A percentile compares a stretch with the other conserved stretches of the same genome.
These are phyloP conservation scores for Aspergillus panamensis DNA, from an alignment of 495 filamentous ascomycete genomes.

Conservation along the genomic window DNA sequence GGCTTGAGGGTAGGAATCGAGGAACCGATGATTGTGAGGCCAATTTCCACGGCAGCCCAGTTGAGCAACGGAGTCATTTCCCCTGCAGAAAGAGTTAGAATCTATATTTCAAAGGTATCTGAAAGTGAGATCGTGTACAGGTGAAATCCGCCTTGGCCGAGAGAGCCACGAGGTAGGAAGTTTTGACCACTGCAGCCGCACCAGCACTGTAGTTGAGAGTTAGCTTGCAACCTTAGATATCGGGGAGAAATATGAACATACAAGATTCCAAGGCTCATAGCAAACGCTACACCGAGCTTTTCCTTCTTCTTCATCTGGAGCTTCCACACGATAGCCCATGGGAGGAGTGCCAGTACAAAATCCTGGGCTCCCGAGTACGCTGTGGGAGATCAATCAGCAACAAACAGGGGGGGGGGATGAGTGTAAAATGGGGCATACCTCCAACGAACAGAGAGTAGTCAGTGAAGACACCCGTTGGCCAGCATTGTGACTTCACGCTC, in stretches of 20 bases:
- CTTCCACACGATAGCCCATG: constrained; percentile 26
- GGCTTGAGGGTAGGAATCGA: constrained; percentile 25
- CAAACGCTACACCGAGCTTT: constrained; percentile 24
- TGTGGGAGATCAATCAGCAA: not conserved
- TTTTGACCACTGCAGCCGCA: constrained; percentile 26
- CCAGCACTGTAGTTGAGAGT: constrained; percentile 16
- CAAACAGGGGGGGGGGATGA: not conserved
- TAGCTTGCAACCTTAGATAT: not conserved
- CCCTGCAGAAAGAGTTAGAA: constrained; percentile 11
- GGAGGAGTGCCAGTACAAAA: constrained; percentile 26
- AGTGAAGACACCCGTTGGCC: constrained; percentile 21
- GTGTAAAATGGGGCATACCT: constrained; percentile 11
- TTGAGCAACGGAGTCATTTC: constrained; percentile 15
- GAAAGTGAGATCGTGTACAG: constrained; percentile 15
- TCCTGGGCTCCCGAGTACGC: constrained; percentile 29
- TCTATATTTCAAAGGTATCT: not conserved
- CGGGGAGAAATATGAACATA: constrained; percentile 6
- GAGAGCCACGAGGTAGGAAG: constrained; percentile 18
- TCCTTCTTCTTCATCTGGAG: constrained; percentile 28
- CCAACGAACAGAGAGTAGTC: constrained; percentile 23
- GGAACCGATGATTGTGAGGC: constrained; percentile 25
- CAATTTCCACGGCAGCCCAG: constrained; percentile 27
- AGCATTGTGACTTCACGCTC: constrained; percentile 23
- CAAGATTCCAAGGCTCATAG: constrained; percentile 30
- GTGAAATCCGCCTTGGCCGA: constrained; percentile 24